Evolutionary conservation across 768 basidiomycete genomes (phyloP), one percentile per base, ranked within the genome.

Genomic region (Asterophora parasitica): DNA sequence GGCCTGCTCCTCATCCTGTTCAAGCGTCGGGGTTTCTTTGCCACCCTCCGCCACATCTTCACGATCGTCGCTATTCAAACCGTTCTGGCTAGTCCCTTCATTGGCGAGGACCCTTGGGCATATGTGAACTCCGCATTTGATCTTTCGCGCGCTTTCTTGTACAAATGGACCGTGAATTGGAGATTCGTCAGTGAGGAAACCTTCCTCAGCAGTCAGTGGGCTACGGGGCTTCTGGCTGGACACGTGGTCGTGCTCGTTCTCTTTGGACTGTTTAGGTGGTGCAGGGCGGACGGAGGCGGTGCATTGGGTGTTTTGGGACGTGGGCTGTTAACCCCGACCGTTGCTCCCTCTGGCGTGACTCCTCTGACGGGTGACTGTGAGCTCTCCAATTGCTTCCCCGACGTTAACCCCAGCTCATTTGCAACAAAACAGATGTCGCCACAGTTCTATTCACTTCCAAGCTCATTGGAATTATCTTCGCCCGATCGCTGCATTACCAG

Each of bases 91-190:
- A 61, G 69, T 7, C 82, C 86, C 5, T 96, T 92, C 71, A 68
- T 94, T 37, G 64, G 70, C 33, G 69, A 76, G 46, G 72, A 85
- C 51, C 68, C 76, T 3, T 58, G 68, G 60, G 74, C 80, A 16
- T 99, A 99, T 65, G 56, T 91, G 33, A 70, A 67, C 17, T 76
- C 77, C 15, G 87, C 96, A 2, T 99, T 95, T 62, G 84, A 98
- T 60, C 72, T 99, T 47, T 82, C 82, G 3, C 84, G 96, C 11
- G 76, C 83, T 7, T 99, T 99, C 68, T 67, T 96, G 26, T 96
- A 88, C 65, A 83, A 89, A 62, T 99, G 95, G 95, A 97, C 95
- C 0, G 93, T 97, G 47, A 99, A 98, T 61, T 99, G 96, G 96
- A 79, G 92, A 37, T 86, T 95, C 59, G 53, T 99, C 2, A 70